These are phyloP conservation scores for Pelargonium australe DNA, from an alignment of 441 rosid genomes.

Conservation along the genomic window DNA sequence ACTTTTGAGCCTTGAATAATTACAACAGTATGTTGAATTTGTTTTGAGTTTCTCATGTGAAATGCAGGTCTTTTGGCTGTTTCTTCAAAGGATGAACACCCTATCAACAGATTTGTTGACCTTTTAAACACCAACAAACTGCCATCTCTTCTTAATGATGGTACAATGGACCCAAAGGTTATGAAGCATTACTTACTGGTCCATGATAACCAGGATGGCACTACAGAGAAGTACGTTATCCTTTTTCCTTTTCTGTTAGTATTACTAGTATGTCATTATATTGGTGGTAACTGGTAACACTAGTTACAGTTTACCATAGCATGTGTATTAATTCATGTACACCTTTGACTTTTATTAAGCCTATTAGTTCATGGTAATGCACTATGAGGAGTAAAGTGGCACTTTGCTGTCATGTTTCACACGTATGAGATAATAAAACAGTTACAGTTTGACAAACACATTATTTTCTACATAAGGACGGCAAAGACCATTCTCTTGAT, in stretches of 20 bases:
- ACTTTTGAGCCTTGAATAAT: conserved; percentile 11
- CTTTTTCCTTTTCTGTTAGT: conserved; percentile 1
- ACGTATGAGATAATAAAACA: not conserved
- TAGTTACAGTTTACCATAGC: not conserved
- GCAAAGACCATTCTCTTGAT: not conserved
- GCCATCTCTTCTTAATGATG: conserved; percentile 83
- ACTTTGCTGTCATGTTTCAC: conserved; percentile 21
- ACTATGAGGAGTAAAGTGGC: conserved; percentile 11
- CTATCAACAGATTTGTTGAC: conserved; percentile 72
- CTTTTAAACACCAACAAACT: conserved; percentile 72
- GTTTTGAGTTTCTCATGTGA: conserved; percentile 9
- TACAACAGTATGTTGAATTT: not conserved
- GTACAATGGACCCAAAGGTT: conserved; percentile 92
- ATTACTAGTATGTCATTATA: not conserved
- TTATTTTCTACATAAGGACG: not conserved
- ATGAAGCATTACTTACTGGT: conserved; percentile 78
- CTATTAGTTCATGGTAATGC: not conserved
- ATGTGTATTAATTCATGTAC: conserved; percentile 1
- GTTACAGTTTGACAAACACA: not conserved
- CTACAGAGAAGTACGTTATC: conserved; percentile 56
- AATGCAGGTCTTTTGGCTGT: conserved; percentile 87
- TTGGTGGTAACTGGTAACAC: not conserved
- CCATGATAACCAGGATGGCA: conserved; percentile 85
- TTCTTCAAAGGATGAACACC: conserved; percentile 91
- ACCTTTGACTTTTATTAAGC: not conserved